phyloP scores from a whole-genome alignment of 2,329 filamentous ascomycete genomes.

The Apiospora sp. region DNA sequence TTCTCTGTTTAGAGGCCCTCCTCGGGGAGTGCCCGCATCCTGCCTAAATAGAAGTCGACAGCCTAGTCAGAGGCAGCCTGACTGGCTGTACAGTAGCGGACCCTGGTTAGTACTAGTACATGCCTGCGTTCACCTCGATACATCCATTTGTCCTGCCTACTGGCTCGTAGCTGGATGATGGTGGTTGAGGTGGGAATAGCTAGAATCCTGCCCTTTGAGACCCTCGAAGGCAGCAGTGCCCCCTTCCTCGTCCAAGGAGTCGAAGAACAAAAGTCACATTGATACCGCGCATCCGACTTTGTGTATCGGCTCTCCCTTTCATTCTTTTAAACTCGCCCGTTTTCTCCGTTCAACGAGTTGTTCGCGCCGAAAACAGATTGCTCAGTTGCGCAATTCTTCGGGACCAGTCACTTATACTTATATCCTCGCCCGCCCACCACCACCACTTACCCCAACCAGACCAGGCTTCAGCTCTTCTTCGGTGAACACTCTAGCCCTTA shows the following conservation, averaged over 20 bases:
- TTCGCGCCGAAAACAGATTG: neutral
- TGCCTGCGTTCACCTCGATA: neutral
- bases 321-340: conserved; percentile 21
- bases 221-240: conserved; percentile 29
- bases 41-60: conserved; percentile 14
- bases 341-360: conserved; percentile 15
- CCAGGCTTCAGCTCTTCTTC: conserved; percentile 16
- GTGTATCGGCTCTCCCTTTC: conserved; percentile 20
- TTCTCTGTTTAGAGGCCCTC: neutral
- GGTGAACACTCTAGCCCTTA: conserved; percentile 9
- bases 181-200: conserved; percentile 5
- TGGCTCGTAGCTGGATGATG: neutral
- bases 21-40: neutral
- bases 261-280: conserved; percentile 24
- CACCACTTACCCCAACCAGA: conserved; percentile 18
- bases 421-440: conserved; percentile 23
- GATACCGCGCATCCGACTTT: conserved; percentile 23
- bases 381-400: conserved; percentile 26
- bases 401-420: conserved; percentile 26
- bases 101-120: conserved; percentile 4
- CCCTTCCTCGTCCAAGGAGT: conserved; percentile 24
- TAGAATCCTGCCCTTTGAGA: conserved; percentile 16
- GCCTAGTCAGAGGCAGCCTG: conserved; percentile 8
- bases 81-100: conserved; percentile 14
- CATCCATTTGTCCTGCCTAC: conserved; percentile 1